phyloP scores from a whole-genome alignment of 2,329 filamentous ascomycete genomes.

The Botrytis elliptica region DNA sequence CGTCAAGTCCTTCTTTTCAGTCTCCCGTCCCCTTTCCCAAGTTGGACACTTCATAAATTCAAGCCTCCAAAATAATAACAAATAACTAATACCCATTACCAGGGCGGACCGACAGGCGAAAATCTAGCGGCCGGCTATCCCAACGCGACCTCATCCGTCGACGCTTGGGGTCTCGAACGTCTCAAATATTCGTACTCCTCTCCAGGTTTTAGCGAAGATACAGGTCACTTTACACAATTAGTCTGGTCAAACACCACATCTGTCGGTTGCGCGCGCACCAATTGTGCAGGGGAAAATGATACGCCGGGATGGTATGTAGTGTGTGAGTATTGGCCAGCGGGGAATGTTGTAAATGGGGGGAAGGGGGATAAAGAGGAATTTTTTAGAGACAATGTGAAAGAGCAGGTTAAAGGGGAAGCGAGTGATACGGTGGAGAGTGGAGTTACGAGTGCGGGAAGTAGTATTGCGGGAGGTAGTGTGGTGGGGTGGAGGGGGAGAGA shows the following conservation, averaged over 20 bases:
- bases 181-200: conserved; percentile 56
- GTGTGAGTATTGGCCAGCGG: conserved; percentile 68
- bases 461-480: background rate
- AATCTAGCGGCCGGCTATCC: conserved; percentile 69
- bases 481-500: background rate
- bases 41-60: background rate
- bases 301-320: conserved; percentile 61
- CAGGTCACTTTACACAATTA: conserved; percentile 72
- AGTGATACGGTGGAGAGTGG: conserved; percentile 34
- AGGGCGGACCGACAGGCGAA: conserved; percentile 67
- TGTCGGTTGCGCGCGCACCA: conserved; percentile 53
- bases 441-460: background rate
- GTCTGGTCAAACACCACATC: conserved; percentile 65
- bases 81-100: background rate
- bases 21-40: background rate
- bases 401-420: conserved; percentile 28
- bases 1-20: conserved; percentile 24
- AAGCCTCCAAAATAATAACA: background rate
- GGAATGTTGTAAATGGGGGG: conserved; percentile 52
- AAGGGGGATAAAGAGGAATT: conserved; percentile 49
- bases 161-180: conserved; percentile 64
- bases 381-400: conserved; percentile 42
- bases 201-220: conserved; percentile 56
- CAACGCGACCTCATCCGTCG: conserved; percentile 58
- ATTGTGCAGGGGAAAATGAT: conserved; percentile 44